Evolutionary conservation across 441 rosid genomes (phyloP).

Genomic region (Theobroma grandiflorum): DNA sequence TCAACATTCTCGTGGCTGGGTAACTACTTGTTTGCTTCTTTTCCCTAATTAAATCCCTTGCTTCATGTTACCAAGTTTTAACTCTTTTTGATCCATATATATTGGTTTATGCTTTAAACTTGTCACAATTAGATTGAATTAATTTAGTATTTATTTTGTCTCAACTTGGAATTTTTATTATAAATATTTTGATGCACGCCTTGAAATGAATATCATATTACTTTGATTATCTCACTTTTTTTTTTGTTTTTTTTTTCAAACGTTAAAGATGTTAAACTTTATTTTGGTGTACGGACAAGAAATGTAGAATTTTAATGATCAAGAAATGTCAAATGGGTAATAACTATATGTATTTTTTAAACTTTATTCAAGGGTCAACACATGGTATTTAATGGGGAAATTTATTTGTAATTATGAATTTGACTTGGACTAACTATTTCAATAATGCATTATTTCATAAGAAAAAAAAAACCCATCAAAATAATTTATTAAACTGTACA

Average conservation of each 20-base stretch:
- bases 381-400: neutral
- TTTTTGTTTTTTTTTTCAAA: neutral
- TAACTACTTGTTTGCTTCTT: slow-evolving; percentile 30
- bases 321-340: neutral
- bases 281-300: neutral
- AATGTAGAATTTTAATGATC: neutral
- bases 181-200: neutral
- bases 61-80: neutral
- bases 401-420: neutral
- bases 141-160: neutral
- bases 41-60: neutral
- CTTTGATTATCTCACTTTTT: neutral
- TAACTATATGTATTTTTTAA: neutral
- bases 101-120: neutral
- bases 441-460: neutral
- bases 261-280: neutral
- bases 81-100: neutral
- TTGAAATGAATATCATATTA: neutral
- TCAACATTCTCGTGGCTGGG: slow-evolving; percentile 96
- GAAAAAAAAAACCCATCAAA: neutral
- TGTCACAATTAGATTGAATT: neutral
- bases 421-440: neutral
- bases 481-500: neutral
- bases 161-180: neutral
- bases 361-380: neutral